Evolutionary conservation across 139 green algal genomes (phyloP).

Genomic region (Penium margaritaceum): DNA sequence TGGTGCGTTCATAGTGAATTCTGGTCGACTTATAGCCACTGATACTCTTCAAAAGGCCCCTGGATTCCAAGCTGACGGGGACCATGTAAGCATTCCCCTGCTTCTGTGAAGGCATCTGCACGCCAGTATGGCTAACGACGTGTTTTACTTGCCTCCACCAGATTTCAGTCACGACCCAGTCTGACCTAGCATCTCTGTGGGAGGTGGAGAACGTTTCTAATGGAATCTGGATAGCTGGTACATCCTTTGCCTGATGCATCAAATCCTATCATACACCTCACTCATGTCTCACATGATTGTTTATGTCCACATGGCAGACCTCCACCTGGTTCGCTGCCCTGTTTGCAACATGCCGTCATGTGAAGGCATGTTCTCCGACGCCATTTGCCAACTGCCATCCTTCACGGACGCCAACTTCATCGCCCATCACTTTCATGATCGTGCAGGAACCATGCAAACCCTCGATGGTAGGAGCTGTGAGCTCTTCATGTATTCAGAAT

Average conservation of each 20-base stretch:
- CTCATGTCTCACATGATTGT: neutral
- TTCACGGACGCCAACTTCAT: neutral
- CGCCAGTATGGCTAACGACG: too few species aligned
- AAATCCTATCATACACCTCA: neutral
- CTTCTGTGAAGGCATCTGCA: too few species aligned
- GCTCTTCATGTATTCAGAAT: constrained; percentile 16
- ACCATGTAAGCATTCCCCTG: neutral
- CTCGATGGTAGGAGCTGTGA: constrained; percentile 13
- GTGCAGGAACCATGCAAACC: constrained; percentile 23
- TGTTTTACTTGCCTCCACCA: neutral
- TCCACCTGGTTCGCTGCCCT: constrained; percentile 27
- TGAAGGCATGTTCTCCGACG: constrained; percentile 2
- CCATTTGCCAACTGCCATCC: neutral
- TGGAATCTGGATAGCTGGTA: constrained; percentile 33
- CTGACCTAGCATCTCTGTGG: neutral
- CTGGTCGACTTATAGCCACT: constrained; percentile 3
- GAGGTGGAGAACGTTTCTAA: constrained; percentile 3
- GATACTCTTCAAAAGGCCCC: constrained; percentile 11
- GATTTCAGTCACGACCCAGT: neutral
- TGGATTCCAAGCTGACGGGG: neutral
- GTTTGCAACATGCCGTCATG: constrained; percentile 16
- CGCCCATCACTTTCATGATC: neutral
- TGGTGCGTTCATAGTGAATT: constrained; percentile 16
- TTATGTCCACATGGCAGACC: neutral
- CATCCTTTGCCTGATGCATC: neutral